These are phyloP conservation scores for Phytophthora pisi DNA, from an alignment of 352 stramenopile genomes.

Conservation along the genomic window DNA sequence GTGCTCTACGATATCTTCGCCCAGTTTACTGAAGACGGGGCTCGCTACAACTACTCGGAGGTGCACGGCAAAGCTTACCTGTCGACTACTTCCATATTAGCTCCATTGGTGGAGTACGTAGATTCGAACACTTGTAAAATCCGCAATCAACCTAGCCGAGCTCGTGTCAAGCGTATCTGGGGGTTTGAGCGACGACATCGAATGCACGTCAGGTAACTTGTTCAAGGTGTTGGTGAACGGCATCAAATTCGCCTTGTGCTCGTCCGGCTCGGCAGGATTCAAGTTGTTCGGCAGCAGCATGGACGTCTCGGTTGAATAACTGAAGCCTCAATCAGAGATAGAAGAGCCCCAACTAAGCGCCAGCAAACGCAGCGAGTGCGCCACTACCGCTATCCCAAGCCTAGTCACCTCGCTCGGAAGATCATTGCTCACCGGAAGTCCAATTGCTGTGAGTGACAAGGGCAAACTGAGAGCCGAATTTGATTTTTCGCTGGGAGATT, in stretches of 20 bases:
- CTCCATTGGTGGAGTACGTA: not conserved
- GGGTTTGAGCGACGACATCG: not conserved
- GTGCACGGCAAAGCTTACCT: not conserved
- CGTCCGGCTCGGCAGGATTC: conserved; percentile 2
- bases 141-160: conserved; percentile 12
- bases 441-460: not conserved
- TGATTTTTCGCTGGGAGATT: conserved; percentile 3
- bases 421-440: not conserved
- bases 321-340: not conserved
- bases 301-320: conserved; percentile 5
- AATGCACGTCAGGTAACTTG: not conserved
- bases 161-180: conserved; percentile 2
- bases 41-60: not conserved
- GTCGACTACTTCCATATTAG: not conserved
- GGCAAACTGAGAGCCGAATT: conserved; percentile 15
- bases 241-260: conserved; percentile 19
- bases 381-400: not conserved
- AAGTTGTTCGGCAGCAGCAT: conserved; percentile 2
- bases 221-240: conserved; percentile 16
- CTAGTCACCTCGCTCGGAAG: conserved; percentile 3
- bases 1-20: conserved; percentile 13
- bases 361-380: no score
- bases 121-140: not conserved
- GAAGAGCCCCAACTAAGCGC: no score
- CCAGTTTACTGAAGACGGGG: not conserved